Conservation (phyloP, 306 rosid species). For the Styphnolobium japonicum region DNA sequence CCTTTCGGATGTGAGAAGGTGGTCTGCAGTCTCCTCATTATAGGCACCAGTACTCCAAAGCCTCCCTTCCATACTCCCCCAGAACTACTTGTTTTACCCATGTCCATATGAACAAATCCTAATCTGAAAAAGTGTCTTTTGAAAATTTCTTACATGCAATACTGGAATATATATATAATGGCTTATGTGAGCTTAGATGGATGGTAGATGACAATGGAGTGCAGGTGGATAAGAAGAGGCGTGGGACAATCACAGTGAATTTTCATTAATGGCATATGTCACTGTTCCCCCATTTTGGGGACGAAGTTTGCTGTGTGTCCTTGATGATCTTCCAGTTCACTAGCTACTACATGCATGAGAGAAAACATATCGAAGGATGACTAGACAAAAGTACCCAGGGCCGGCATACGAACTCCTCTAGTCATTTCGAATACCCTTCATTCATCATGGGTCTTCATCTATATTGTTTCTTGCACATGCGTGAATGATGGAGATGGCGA, state of each 20-base stretch:
- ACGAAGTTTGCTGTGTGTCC: neutral
- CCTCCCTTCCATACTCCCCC: conserved; percentile 33
- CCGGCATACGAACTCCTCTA: neutral
- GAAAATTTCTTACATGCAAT: neutral
- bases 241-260: neutral
- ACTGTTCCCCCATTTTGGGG: neutral
- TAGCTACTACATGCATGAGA: neutral
- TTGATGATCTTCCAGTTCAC: neutral
- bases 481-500: neutral
- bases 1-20: conserved; percentile 23
- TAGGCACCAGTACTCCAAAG: conserved; percentile 12
- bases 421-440: neutral
- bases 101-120: conserved; percentile 5
- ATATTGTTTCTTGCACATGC: neutral
- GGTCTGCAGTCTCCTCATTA: conserved; percentile 28
- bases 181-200: neutral
- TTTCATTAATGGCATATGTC: neutral
- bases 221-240: neutral
- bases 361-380: neutral
- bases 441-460: neutral
- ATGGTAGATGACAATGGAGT: neutral
- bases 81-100: conserved; percentile 35
- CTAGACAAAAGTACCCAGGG: neutral
- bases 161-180: conserved; percentile 18
- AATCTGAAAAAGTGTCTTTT: neutral